A percentile compares a stretch with the other conserved stretches of the same genome.
Evolutionary conservation across 345 rosid species (phyloP).

Genomic region (Syzygium jambos): DNA sequence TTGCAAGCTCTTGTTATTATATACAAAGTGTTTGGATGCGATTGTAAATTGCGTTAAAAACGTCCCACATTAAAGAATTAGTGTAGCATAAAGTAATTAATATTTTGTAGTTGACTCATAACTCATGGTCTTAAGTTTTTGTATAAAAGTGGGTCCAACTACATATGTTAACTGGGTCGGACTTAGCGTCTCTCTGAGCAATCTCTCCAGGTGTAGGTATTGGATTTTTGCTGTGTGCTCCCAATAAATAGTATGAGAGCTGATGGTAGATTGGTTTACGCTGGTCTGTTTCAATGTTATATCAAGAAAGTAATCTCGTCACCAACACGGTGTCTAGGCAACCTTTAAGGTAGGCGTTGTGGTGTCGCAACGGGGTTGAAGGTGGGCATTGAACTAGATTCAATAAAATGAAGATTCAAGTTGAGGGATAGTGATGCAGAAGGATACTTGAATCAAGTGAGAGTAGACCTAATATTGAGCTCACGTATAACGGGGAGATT

Average conservation of each 20-base stretch:
- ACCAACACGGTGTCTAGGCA: background rate
- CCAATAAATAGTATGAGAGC: background rate
- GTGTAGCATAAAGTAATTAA: too few relatives aligned
- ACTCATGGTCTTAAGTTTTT: too few relatives aligned
- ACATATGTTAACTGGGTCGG: accelerated
- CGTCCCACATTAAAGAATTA: too few relatives aligned
- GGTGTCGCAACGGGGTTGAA: too few relatives aligned
- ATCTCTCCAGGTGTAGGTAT: background rate
- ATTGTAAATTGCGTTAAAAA: too few relatives aligned
- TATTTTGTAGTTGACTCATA: accelerated
- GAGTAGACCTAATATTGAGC: background rate
- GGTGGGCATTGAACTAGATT: background rate
- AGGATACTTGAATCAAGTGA: background rate
- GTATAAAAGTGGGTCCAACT: too few relatives aligned
- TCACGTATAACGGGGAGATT: background rate
- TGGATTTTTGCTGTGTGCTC: too few relatives aligned
- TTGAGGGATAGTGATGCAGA: too few relatives aligned
- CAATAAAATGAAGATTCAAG: background rate
- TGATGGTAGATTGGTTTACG: accelerated
- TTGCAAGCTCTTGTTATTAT: background rate
- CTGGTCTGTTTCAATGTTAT: too few relatives aligned
- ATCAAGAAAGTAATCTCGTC: accelerated
- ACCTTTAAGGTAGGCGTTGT: too few relatives aligned
- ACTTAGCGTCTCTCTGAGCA: background rate
- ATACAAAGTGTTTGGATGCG: background rate